Base-by-base conservation (phyloP, 805 yeast genomes). In the Myxozyma sirexii region DNA sequence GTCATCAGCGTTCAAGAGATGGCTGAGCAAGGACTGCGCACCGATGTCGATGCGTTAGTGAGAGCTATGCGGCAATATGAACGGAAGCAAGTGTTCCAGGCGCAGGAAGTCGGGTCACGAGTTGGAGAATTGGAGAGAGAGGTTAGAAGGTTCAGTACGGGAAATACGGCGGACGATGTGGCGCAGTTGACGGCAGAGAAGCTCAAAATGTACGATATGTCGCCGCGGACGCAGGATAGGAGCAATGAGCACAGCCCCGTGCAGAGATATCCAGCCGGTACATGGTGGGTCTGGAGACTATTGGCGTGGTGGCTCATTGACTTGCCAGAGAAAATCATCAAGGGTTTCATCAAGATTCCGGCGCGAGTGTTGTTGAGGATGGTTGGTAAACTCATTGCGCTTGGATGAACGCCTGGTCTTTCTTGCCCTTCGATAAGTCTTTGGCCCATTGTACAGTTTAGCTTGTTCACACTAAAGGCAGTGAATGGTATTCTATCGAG, bases 61-160 rank as follows among this genome's bases (percentile, higher is more conserved):
- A 21, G 59, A 8, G 60, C 60, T 35, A 51, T 56, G 56, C 38
- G 56, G 31, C 38, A 49, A 4, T 56, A 56, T 26, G 60, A 56
- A 21, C 41, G 51, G 38, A 56, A 56, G 4, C 43, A 50, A 31
- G 47, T 27, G 12, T 3, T 50, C 12, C 46, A 31, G 37, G 26
- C 54, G 10, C 49, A 55, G 27, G 59, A 55, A 10, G 43, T 55
- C 15, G 46, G 37, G 2, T 2, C 27, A 2, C 48, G 45, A 13
- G 29, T 55, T 17, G 38, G 29, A 19, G 44, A 19, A 31, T n/a
- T 55, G 29, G 54, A 50, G n/a, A 37, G 21, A 13, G 57, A 54
- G 45, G 29, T 54, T 4, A 33, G 53, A 37, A 47, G 47, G 47
- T 38, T 35, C 19, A 26, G 43, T 35, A 23, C 53, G 7, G 33